These are phyloP conservation scores for Dothistroma pini DNA, from an alignment of 2,329 filamentous ascomycete genomes.

Conservation along the genomic window DNA sequence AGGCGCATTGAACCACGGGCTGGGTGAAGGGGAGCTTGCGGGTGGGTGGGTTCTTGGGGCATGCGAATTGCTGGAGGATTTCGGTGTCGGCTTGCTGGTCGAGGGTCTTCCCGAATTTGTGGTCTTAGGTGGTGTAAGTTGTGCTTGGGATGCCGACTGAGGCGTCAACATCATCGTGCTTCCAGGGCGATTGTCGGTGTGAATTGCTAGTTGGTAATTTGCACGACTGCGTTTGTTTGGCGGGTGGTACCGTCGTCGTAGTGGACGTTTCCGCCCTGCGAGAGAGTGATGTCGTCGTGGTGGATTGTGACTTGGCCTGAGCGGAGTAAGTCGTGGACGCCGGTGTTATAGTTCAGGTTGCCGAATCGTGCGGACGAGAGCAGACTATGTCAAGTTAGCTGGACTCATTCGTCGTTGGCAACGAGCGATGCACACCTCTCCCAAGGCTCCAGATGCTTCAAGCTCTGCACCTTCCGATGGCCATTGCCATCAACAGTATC, in stretches of 20 bases:
- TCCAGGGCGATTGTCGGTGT: constrained; percentile 44
- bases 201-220: constrained; percentile 55
- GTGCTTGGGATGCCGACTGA: constrained; percentile 12
- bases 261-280: constrained; percentile 1
- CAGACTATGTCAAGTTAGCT: constrained; percentile 19
- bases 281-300: constrained; percentile 48
- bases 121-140: constrained; percentile 2
- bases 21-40: constrained; percentile 12
- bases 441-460: constrained; percentile 40
- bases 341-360: constrained; percentile 56
- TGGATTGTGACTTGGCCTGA: constrained; percentile 53
- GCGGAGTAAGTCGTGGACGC: constrained; percentile 55
- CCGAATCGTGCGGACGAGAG: constrained; percentile 56
- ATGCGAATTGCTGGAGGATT: constrained; percentile 12
- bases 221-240: constrained; percentile 50
- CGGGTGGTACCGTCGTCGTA: constrained; percentile 28
- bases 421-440: constrained; percentile 1
- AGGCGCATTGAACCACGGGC: constrained; percentile 13
- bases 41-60: constrained; percentile 7
- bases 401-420: too few species aligned
- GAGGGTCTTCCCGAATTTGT: constrained; percentile 10
- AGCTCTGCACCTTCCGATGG: constrained; percentile 41
- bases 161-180: constrained; percentile 6
- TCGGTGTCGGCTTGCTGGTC: constrained; percentile 10
- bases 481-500: constrained; percentile 49